phyloP scores from a whole-genome alignment of 257 asterid genomes.

The Leonotis leonurus region DNA sequence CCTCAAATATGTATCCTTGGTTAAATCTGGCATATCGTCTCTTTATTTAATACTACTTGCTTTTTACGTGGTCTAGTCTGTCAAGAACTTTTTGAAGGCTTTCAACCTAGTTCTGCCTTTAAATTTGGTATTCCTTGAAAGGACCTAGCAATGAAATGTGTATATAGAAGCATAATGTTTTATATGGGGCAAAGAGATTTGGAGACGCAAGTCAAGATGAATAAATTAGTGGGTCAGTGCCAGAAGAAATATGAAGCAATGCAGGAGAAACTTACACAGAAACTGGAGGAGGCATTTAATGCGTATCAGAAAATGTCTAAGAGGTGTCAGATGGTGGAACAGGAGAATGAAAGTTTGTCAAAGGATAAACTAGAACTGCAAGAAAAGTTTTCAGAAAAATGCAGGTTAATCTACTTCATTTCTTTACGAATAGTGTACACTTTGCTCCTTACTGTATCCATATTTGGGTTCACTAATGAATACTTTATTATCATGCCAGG shows the following conservation, averaged over 20 bases:
- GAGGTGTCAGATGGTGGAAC: slow-evolving; percentile 88
- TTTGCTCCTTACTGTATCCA: not conserved
- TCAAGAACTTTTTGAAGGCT: slow-evolving; percentile 7
- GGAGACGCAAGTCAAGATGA: slow-evolving; percentile 88
- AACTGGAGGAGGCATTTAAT: slow-evolving; percentile 73
- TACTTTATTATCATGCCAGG: slow-evolving; percentile 38
- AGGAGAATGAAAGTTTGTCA: slow-evolving; percentile 64
- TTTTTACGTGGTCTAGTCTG: not conserved
- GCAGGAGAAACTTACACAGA: slow-evolving; percentile 85
- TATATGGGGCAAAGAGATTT: slow-evolving; percentile 80
- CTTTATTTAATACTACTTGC: too few species aligned
- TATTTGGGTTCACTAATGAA: slow-evolving; percentile 2
- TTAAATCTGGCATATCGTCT: too few species aligned
- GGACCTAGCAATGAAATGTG: slow-evolving; percentile 57
- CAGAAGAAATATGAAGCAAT: slow-evolving; percentile 79
- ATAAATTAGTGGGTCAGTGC: slow-evolving; percentile 64
- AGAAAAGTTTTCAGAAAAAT: slow-evolving; percentile 84
- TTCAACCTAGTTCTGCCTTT: not conserved
- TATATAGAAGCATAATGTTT: slow-evolving; percentile 67
- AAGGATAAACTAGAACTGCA: slow-evolving; percentile 94
- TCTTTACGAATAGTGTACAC: not conserved
- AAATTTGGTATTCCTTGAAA: slow-evolving; percentile 32
- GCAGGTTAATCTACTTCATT: slow-evolving; percentile 45
- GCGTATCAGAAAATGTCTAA: slow-evolving; percentile 83
- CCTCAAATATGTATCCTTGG: slow-evolving; percentile 94